A percentile compares a stretch with the other conserved stretches of the same genome.
Evolutionary conservation across 768 basidiomycete species (phyloP).

Genomic region (Tylopilus rubrobrunneus): DNA sequence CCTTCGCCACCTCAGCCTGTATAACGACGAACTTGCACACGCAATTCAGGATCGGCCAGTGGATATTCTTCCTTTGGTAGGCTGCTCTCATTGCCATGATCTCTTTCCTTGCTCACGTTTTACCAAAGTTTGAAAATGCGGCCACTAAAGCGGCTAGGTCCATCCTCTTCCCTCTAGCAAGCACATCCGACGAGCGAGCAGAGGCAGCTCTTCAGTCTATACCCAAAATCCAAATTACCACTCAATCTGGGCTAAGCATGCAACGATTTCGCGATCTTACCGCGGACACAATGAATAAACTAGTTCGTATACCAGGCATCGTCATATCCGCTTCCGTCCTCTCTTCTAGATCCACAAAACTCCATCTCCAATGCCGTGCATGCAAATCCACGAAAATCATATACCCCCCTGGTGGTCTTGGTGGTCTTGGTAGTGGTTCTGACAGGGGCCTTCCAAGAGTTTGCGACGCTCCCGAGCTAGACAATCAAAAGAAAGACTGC

Average conservation of each 20-base stretch:
- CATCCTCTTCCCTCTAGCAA: conserved; percentile 79
- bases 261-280: conserved; percentile 92
- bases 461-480: conserved; percentile 77
- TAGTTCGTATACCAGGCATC: conserved; percentile 96
- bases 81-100: conserved; percentile 19
- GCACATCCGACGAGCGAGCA: conserved; percentile 39
- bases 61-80: conserved; percentile 82
- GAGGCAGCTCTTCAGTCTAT: conserved; percentile 48
- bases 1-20: conserved; percentile 71
- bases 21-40: conserved; percentile 93
- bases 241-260: conserved; percentile 89
- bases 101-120: not conserved
- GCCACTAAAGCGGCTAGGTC: conserved; percentile 79
- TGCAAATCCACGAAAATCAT: conserved; percentile 80
- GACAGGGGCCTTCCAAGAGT: conserved; percentile 82
- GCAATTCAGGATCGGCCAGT: conserved; percentile 85
- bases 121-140: conserved; percentile 82
- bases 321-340: conserved; percentile 96
- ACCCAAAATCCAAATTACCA: conserved; percentile 80
- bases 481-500: conserved; percentile 91
- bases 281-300: conserved; percentile 91
- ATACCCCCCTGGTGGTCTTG: conserved; percentile 72
- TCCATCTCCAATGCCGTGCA: conserved; percentile 89
- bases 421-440: conserved; percentile 83
- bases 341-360: conserved; percentile 87